These are phyloP conservation scores for Cryptococcus sp. DNA, from an alignment of 1,284 basidiomycete genomes.

Conservation along the genomic window DNA sequence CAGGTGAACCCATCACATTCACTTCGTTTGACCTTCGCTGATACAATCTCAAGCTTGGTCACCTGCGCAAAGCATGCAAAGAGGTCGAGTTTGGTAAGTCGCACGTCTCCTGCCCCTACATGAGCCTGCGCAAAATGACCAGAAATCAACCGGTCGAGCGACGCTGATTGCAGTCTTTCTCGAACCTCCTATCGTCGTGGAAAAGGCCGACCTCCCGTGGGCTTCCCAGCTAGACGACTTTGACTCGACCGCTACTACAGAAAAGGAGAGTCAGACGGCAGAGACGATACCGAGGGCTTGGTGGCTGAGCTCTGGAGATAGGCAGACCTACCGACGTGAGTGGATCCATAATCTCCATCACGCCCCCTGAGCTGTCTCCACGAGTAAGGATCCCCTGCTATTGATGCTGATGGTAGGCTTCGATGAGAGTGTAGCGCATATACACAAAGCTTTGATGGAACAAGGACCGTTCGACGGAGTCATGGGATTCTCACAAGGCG, in stretches of 20 bases:
- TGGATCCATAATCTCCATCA: slow-evolving; percentile 1
- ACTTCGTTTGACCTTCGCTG: background rate
- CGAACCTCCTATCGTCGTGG: slow-evolving; percentile 62
- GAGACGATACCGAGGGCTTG: slow-evolving; percentile 68
- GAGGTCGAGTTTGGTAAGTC: slow-evolving; percentile 53
- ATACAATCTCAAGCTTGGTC: slow-evolving; percentile 19
- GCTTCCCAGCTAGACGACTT: slow-evolving; percentile 51
- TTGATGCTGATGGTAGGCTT: too few relatives aligned
- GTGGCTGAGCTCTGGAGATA: slow-evolving; percentile 60
- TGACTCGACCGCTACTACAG: slow-evolving; percentile 54
- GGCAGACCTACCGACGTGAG: slow-evolving; percentile 44
- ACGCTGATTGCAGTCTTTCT: slow-evolving; percentile 74
- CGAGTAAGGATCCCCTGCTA: too few relatives aligned
- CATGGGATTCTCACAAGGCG: slow-evolving; percentile 81
- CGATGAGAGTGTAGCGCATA: slow-evolving; percentile 53
- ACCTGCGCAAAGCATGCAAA: slow-evolving; percentile 50
- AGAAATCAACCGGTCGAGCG: background rate
- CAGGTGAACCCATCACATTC: slow-evolving; percentile 52
- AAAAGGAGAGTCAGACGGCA: slow-evolving; percentile 52
- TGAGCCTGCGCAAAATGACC: background rate
- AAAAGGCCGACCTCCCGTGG: slow-evolving; percentile 63
- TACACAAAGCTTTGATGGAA: slow-evolving; percentile 47
- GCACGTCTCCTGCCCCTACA: background rate
- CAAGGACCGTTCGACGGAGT: slow-evolving; percentile 57
- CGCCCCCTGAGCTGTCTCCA: too few relatives aligned